These are phyloP conservation scores for Triticum monococcum DNA, from an alignment of 176 grass and related monocot genomes.

Conservation along the genomic window DNA sequence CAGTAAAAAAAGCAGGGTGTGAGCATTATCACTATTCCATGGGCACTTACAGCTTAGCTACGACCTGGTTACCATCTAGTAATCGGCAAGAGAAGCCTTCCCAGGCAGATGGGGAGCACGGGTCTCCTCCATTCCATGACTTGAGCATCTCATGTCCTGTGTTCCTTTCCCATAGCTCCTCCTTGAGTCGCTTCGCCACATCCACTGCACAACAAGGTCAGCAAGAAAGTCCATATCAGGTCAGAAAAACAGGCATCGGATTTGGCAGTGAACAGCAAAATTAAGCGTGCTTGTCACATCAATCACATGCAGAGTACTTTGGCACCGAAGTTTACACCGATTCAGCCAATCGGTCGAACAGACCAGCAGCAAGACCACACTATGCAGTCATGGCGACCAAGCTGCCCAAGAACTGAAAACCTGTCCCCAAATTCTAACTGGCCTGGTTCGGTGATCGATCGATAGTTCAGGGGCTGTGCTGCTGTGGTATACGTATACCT, in stretches of 20 bases:
- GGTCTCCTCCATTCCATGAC: constrained; percentile 54
- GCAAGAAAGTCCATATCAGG: neutral
- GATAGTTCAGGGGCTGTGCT: neutral
- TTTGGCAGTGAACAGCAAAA: neutral
- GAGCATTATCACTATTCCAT: neutral
- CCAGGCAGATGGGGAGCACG: constrained; percentile 52
- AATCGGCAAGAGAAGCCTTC: constrained; percentile 42
- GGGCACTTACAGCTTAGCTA: constrained; percentile 57
- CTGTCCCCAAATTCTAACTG: too few species aligned
- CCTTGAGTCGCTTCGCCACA: constrained; percentile 43
- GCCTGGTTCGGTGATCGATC: neutral
- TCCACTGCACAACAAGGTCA: constrained; percentile 33
- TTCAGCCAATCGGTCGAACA: neutral
- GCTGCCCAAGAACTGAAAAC: neutral
- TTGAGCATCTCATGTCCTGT: constrained; percentile 47
- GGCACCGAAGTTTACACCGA: neutral
- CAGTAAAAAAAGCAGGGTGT: neutral
- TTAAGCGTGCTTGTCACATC: neutral
- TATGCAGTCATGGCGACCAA: neutral
- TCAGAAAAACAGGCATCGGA: constrained; percentile 3
- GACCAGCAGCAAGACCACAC: neutral
- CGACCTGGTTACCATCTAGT: constrained; percentile 16
- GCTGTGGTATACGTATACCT: constrained; percentile 27
- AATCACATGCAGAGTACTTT: neutral
- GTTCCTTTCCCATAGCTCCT: constrained; percentile 44